These are phyloP conservation scores for Lanmaoa rubissima DNA, from an alignment of 768 basidiomycete species.

Conservation along the genomic window DNA sequence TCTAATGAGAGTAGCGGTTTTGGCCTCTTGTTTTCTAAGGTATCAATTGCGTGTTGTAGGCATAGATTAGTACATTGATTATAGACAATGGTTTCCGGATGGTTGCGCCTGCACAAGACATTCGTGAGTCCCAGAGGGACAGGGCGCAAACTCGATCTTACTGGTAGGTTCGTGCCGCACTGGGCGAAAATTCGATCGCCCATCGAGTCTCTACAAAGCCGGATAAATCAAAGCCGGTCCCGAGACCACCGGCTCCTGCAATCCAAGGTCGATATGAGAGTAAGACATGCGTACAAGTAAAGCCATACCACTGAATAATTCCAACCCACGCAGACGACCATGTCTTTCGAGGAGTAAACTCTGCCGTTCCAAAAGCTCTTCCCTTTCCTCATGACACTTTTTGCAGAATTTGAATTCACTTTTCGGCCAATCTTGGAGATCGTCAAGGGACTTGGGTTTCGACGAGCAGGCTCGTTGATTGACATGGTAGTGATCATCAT, in stretches of 20 bases:
- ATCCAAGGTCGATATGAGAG: background rate
- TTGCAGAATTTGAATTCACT: conserved; percentile 38
- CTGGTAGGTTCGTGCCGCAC: conserved; percentile 65
- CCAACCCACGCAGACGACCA: conserved; percentile 54
- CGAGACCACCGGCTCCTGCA: conserved; percentile 72
- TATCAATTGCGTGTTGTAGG: conserved; percentile 56
- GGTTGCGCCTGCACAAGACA: conserved; percentile 50
- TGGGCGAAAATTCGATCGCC: conserved; percentile 64
- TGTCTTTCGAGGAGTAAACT: conserved; percentile 35
- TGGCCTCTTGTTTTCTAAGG: conserved; percentile 40
- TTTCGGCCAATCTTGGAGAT: conserved; percentile 26
- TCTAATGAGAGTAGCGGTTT: conserved; percentile 41
- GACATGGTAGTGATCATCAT: conserved; percentile 61
- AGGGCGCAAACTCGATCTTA: conserved; percentile 29
- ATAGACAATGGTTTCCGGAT: conserved; percentile 58
- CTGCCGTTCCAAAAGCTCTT: conserved; percentile 28
- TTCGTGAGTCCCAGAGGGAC: background rate
- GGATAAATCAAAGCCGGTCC: conserved; percentile 62
- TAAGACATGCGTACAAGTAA: background rate
- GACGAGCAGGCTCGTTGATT: conserved; percentile 32
- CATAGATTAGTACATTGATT: conserved; percentile 63
- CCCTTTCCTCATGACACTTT: conserved; percentile 38
- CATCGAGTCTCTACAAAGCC: conserved; percentile 62
- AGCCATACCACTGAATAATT: conserved; percentile 63
- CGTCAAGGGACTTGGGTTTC: conserved; percentile 20